Conservation (phyloP, 352 stramenopile species). For the Albugo candida region DNA sequence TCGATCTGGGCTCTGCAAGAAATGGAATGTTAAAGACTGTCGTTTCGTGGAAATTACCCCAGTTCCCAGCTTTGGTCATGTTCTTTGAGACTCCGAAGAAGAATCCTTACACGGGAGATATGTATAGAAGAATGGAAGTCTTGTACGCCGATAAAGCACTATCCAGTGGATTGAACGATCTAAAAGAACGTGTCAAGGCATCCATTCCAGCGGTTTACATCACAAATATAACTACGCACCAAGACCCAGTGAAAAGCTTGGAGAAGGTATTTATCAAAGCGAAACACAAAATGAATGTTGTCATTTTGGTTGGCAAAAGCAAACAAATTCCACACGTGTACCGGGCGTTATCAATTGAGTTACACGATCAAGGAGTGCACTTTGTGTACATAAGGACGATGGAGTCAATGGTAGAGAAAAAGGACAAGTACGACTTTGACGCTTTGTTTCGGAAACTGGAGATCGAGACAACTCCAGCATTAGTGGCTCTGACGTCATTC, state of each 20-base stretch:
- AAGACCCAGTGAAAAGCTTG: no score
- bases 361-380: conserved; percentile 18
- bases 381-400: conserved; percentile 35
- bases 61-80: conserved; percentile 27
- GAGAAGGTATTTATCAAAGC: no score
- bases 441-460: conserved; percentile 13
- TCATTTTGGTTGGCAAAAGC: no score
- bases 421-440: no score
- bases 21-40: conserved; percentile 6
- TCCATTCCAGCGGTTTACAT: no score
- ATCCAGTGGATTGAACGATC: no score
- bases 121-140: conserved; percentile 29
- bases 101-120: conserved; percentile 53
- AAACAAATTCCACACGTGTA: conserved; percentile 13
- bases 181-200: no score
- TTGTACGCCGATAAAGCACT: conserved; percentile 3
- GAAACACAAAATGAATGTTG: no score
- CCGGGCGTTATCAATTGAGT: conserved; percentile 42
- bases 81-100: conserved; percentile 37
- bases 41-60: conserved; percentile 21
- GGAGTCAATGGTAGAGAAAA: conserved; percentile 11
- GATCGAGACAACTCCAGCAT: conserved; percentile 19
- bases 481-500: conserved; percentile 26
- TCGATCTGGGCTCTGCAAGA: no score
- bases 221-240: no score